Percentiles rank a stretch among this genome's conserved stretches.
Evolutionary conservation across 2,329 filamentous ascomycete genomes (phyloP).

Genomic region (Epicoccum sorghinum): DNA sequence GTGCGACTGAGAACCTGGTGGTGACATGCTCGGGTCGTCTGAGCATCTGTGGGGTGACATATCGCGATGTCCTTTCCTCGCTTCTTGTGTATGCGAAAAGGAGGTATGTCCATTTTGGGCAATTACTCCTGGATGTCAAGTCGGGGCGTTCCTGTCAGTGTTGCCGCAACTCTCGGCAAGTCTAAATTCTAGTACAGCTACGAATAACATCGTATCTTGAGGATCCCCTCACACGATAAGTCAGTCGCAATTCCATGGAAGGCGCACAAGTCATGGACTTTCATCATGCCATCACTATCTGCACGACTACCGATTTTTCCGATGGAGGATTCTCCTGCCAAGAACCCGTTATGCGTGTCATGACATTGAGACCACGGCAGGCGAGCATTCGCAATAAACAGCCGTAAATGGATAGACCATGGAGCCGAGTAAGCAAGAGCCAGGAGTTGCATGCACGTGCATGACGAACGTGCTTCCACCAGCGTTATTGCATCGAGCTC

Average conservation of each 20-base stretch:
- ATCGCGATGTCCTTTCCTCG: neutral
- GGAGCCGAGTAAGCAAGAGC: too few species aligned
- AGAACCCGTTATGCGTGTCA: neutral
- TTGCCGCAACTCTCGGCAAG: neutral
- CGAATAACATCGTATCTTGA: neutral
- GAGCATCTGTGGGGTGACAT: slow-evolving; percentile 3
- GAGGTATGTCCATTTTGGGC: neutral
- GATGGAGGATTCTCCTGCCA: neutral
- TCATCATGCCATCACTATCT: neutral
- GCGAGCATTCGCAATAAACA: neutral
- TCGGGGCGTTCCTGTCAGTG: slow-evolving; percentile 1
- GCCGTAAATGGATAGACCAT: too few species aligned
- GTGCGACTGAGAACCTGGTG: neutral
- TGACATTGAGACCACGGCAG: neutral
- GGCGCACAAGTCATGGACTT: neutral
- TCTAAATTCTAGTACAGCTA: neutral
- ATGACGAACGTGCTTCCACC: neutral
- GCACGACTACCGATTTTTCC: neutral
- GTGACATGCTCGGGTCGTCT: slow-evolving; percentile 1
- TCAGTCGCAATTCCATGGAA: neutral
- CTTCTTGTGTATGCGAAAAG: neutral
- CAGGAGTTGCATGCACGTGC: neutral
- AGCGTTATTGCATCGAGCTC: neutral
- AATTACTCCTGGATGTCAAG: slow-evolving; percentile 1
- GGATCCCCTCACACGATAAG: neutral